Evolutionary conservation across 352 stramenopile species (phyloP).

Genomic region (Phytophthora niederhauseri): DNA sequence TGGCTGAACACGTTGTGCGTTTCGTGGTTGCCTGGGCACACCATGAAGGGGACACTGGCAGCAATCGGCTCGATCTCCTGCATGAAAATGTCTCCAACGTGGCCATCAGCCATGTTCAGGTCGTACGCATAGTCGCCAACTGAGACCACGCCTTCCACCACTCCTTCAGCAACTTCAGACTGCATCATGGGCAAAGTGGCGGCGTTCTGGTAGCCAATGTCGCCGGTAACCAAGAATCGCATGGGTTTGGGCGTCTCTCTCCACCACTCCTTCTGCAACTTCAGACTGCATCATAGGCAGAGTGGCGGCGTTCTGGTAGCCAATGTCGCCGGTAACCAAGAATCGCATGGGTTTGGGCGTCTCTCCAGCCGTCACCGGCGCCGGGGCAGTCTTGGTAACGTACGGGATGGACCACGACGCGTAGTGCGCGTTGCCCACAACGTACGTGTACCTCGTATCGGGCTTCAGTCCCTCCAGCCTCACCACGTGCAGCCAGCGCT

Average conservation of each 20-base stretch:
- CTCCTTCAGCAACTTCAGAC: conserved; percentile 76
- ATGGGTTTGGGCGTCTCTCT: conserved; percentile 46
- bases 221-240: conserved; percentile 81
- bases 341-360: conserved; percentile 62
- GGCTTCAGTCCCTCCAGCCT: conserved; percentile 63
- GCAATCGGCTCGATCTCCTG: conserved; percentile 89
- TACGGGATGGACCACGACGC: conserved; percentile 80
- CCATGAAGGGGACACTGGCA: conserved; percentile 88
- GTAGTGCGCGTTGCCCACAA: conserved; percentile 77
- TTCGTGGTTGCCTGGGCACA: conserved; percentile 92
- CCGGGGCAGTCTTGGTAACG: conserved; percentile 73
- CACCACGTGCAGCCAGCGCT: conserved; percentile 75
- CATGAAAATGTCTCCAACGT: conserved; percentile 92
- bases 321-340: conserved; percentile 87
- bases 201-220: conserved; percentile 91
- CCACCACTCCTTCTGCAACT: conserved; percentile 72
- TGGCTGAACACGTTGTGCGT: conserved; percentile 83
- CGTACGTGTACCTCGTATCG: conserved; percentile 82
- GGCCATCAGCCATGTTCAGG: conserved; percentile 76
- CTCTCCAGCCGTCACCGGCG: conserved; percentile 19
- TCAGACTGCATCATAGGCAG: conserved; percentile 90
- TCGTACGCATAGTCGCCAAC: conserved; percentile 93
- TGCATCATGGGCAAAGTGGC: conserved; percentile 91
- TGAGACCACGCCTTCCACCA: conserved; percentile 83
- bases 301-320: conserved; percentile 86